Percentiles rank a stretch among this genome's conserved stretches.
Evolutionary conservation across 208 protist species (phyloP).

Genomic region (Acanthamoeba castellanii): DNA sequence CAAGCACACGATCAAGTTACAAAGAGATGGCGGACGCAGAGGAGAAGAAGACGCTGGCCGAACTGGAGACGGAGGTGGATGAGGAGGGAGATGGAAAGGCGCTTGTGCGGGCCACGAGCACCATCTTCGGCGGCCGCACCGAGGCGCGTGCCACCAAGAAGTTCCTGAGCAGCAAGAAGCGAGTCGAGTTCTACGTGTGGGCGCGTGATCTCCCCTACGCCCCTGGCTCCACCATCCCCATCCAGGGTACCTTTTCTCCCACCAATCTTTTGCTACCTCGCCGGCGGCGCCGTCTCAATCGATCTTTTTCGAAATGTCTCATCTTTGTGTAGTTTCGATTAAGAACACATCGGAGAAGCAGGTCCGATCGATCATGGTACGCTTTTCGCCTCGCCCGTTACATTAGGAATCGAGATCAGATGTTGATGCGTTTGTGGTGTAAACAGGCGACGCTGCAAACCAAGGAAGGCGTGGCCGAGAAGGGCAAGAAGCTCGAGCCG

Average conservation of each 20-base stretch:
- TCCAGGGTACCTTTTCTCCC: background rate
- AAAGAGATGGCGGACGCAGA: background rate
- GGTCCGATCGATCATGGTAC: constrained; percentile 25
- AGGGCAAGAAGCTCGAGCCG: constrained; percentile 41
- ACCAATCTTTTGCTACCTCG: no score
- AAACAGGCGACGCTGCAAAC: constrained; percentile 1
- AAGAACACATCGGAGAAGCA: constrained; percentile 29
- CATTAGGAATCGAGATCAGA: background rate
- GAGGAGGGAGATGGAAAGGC: constrained; percentile 20
- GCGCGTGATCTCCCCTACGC: constrained; percentile 32
- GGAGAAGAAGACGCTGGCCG: constrained; percentile 13
- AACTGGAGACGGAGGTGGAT: constrained; percentile 10
- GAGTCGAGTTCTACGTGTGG: constrained; percentile 32
- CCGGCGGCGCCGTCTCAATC: no score
- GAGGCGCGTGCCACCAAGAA: constrained; percentile 16
- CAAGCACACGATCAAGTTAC: background rate
- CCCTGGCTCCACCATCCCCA: background rate
- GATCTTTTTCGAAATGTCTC: background rate
- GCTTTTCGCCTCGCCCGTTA: background rate
- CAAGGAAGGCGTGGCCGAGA: background rate
- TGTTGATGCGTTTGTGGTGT: no score
- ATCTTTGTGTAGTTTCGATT: background rate
- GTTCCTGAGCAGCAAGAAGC: constrained; percentile 56
- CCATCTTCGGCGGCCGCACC: constrained; percentile 33
- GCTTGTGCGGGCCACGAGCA: background rate